A percentile compares a stretch with the other conserved stretches of the same genome.
phyloP scores from a whole-genome alignment of 164 flowering plant species.

The Aristolochia californica region DNA sequence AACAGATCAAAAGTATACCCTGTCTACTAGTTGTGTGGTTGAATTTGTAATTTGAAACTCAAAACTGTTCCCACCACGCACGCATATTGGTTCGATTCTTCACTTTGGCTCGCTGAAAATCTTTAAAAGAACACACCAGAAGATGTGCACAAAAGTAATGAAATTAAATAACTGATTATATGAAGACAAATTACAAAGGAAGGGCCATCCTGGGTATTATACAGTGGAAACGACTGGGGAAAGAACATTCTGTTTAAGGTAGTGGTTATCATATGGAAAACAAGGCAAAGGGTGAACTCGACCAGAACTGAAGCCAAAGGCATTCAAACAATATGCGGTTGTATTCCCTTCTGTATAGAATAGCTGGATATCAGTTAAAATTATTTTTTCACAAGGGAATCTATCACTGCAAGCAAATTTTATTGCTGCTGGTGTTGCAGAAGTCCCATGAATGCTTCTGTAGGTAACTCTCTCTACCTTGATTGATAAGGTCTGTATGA shows the following conservation, averaged over 20 bases:
- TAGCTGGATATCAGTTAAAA: conserved; percentile 54
- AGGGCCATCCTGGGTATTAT: neutral
- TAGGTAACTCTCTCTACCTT: conserved; percentile 51
- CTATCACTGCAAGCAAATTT: conserved; percentile 71
- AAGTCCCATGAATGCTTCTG: conserved; percentile 54
- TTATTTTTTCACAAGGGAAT: conserved; percentile 52
- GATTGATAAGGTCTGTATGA: conserved; percentile 58
- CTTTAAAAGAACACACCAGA: too few relatives aligned
- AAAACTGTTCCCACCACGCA: too few relatives aligned
- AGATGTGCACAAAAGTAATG: too few relatives aligned
- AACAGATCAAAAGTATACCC: too few relatives aligned
- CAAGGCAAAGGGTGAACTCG: conserved; percentile 52
- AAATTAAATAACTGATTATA: neutral
- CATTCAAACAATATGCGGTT: conserved; percentile 72
- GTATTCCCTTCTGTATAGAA: conserved; percentile 19
- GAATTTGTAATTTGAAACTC: too few relatives aligned
- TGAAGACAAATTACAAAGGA: neutral
- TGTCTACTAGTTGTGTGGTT: too few relatives aligned
- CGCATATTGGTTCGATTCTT: too few relatives aligned
- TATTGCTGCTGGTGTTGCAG: conserved; percentile 71
- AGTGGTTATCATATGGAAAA: conserved; percentile 22
- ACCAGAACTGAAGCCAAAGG: conserved; percentile 51
- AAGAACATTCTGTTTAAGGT: conserved; percentile 21
- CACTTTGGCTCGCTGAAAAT: too few relatives aligned
- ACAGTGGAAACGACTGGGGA: conserved; percentile 8